Evolutionary conservation across 257 asterid species (phyloP), one percentile per base, ranked within the genome.

Genomic region (Solanum sejunctum): DNA sequence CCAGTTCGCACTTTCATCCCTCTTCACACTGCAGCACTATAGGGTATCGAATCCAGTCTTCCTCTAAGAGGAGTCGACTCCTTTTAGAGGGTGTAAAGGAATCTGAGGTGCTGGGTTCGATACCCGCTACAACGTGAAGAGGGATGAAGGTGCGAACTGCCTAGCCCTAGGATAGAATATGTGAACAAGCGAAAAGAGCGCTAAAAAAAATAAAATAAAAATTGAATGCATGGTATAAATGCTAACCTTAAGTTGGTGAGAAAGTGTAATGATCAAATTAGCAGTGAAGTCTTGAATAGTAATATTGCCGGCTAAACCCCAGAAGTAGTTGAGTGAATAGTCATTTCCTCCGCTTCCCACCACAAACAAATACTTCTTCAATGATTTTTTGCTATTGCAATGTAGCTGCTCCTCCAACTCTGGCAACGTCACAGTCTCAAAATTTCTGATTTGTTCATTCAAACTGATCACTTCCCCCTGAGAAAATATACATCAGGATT

Each of bases 291-390:
- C 92, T 88, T 89, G 86, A 80, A 93, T 52, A 49, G 87, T 91
- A 86, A 91, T 85, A 89, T 91, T 67, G 64, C 28, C 85, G 82
- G 80, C 79, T 86, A 84, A 20, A 60, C 86, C 87, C 84, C 92
- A 0, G 85, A 95, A 95, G 84, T 93, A 95, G 87, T 93, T 93
- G 26, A 90, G 87, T 41, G 94, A 85, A 66, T 92, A 95, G 87
- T 95, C 98, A 85, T 95, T 95, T 70, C 98, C 98, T 18, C 98
- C 98, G 47, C 85, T 89, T 60, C 93, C 95, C 49, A 95, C 92
- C 82, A 94, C 91, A 88, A 94, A 94, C 84, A 95, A 52, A 86
- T 69, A 95, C 20, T 91, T 4, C 7, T 88, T 70, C 71, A 91
- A 13, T 43, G 54, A 66, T 67, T 39, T 10, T 7, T 60, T 47